Evolutionary conservation across 306 rosid species (phyloP).

Genomic region (Casuarina equisetifolia): DNA sequence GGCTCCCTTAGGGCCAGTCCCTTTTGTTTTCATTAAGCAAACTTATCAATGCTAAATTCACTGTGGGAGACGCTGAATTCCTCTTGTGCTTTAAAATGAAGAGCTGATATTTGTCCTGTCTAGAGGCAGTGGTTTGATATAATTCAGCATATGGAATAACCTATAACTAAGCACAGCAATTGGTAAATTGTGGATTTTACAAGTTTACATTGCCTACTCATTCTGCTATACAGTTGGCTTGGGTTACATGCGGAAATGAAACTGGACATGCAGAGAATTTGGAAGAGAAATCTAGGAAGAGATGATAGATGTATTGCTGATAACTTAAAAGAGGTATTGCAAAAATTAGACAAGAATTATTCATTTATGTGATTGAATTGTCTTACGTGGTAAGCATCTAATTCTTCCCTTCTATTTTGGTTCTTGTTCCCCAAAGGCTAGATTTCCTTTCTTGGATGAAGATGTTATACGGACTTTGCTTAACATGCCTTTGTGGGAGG

Average conservation of each 20-base stretch:
- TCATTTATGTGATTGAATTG: constrained; percentile 10
- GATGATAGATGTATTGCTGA: constrained; percentile 97
- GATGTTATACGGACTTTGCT: constrained; percentile 74
- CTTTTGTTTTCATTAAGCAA: not conserved
- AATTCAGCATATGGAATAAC: not conserved
- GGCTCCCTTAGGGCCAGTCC: too few relatives aligned
- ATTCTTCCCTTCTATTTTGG: not conserved
- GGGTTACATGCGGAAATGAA: constrained; percentile 87
- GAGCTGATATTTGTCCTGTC: constrained; percentile 17
- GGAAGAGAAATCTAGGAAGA: constrained; percentile 98
- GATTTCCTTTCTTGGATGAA: constrained; percentile 97
- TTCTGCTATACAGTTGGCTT: constrained; percentile 68
- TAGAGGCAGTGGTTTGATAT: constrained; percentile 14
- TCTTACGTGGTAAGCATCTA: constrained; percentile 12
- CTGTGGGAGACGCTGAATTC: constrained; percentile 1
- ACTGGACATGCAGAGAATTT: constrained; percentile 93
- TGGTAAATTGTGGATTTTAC: constrained; percentile 14
- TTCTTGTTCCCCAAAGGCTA: constrained; percentile 52
- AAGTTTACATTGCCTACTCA: constrained; percentile 15
- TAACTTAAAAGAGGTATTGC: constrained; percentile 84
- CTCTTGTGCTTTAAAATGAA: constrained; percentile 8
- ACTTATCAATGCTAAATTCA: not conserved
- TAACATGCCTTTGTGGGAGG: constrained; percentile 80
- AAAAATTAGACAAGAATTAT: constrained; percentile 14
- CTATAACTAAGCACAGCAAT: not conserved